phyloP scores from a whole-genome alignment of 2,329 filamentous ascomycete genomes.

The Xylaria hypoxylon region DNA sequence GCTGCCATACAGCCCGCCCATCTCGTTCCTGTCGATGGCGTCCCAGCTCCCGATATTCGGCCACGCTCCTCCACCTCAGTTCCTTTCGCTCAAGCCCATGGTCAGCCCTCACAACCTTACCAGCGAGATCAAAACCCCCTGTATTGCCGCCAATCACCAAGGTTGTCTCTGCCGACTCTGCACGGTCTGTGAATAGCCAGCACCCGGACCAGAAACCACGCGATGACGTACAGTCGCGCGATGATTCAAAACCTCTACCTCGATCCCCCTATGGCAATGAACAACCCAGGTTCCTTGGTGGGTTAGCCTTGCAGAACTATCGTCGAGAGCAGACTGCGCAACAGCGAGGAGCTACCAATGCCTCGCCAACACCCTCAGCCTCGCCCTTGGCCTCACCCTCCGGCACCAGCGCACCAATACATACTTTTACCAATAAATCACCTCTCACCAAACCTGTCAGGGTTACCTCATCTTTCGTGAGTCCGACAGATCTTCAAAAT shows the following conservation, averaged over 20 bases:
- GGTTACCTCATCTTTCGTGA: slow-evolving; percentile 59
- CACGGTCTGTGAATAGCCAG: slow-evolving; percentile 41
- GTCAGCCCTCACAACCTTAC: slow-evolving; percentile 52
- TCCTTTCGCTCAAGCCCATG: slow-evolving; percentile 49
- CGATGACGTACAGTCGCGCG: slow-evolving; percentile 27
- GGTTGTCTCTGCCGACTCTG: slow-evolving; percentile 58
- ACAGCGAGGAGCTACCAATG: slow-evolving; percentile 38
- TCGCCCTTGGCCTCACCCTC: slow-evolving; percentile 27
- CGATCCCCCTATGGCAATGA: slow-evolving; percentile 52
- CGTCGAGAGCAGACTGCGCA: slow-evolving; percentile 54
- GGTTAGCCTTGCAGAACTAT: slow-evolving; percentile 65
- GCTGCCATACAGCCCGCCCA: slow-evolving; percentile 56
- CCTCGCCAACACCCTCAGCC: slow-evolving; percentile 1
- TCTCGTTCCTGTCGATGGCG: slow-evolving; percentile 56
- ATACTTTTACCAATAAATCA: slow-evolving; percentile 47
- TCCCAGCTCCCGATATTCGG: slow-evolving; percentile 62
- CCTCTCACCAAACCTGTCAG: slow-evolving; percentile 50
- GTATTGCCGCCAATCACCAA: slow-evolving; percentile 61
- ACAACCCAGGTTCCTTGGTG: slow-evolving; percentile 65
- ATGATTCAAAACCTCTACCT: slow-evolving; percentile 49
- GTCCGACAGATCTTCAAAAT: slow-evolving; percentile 62
- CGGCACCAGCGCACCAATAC: slow-evolving; percentile 49
- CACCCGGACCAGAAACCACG: slow-evolving; percentile 21
- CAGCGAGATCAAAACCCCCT: slow-evolving; percentile 48
- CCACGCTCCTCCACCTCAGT: slow-evolving; percentile 46